Evolutionary conservation across 495 filamentous ascomycete genomes (phyloP), one percentile per base, ranked within the genome.

Genomic region (Lepraria neglecta): DNA sequence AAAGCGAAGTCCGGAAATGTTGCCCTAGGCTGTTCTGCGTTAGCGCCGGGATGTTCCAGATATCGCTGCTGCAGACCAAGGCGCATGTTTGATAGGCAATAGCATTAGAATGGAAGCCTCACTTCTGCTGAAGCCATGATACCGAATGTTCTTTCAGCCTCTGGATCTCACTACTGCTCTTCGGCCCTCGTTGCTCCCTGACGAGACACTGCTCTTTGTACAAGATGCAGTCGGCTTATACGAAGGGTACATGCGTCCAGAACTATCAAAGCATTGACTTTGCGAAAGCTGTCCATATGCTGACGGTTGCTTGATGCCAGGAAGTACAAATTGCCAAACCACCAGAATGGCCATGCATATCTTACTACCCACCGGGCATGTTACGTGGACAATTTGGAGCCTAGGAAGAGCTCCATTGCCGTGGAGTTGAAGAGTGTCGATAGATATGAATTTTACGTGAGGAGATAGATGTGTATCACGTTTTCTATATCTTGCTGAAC

Each of bases 221-320:
- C 91, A 96, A 75, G 90, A 97, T 81, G 88, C 88, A 73, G 94
- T 97, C 69, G 94, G 95, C 67, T 78, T 99, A 64, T 99, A 99
- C 76, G 89, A 97, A 79, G 94, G 95, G 92, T 97, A 77, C 40
- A 40, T 35, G 4, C 33, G 17, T 33, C 31, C 43, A 33, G n/a
- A 14, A 52, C n/a, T 19, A 47, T 40, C 19, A 21, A 48, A 24
- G 21, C 24, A 28, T 43, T 47, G 42, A 65, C 14, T 9, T 38
- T 24, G 7, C n/a, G 53, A 52, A 48, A 14, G 38, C 48, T 59
- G 15, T 52, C 50, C 4, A 52, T n/a, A 33, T 24, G 19, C 38
- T 59, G 52, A 56, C 58, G 53, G 58, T 53, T 64, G 62, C 59
- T 63, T 57, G 67, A 42, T 66, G 47, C 27, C 64, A 96, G 92